phyloP scores from a whole-genome alignment of 129 eudicot species.

The Smallanthus sonchifolius region DNA sequence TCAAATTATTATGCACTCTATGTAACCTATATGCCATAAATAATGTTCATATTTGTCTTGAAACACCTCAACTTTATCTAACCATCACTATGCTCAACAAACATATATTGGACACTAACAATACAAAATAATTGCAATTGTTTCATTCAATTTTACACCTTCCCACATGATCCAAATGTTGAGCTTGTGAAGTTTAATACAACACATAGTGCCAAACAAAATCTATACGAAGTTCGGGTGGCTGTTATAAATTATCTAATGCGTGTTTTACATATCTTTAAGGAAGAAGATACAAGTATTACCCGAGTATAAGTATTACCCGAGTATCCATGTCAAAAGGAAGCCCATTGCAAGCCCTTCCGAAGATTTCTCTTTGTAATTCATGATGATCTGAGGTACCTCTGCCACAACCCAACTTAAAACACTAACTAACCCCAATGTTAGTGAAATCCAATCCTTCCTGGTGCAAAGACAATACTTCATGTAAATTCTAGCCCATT shows the following conservation, averaged over 20 bases:
- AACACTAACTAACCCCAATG: constrained; percentile 58
- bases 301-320: constrained; percentile 69
- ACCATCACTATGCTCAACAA: neutral
- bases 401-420: constrained; percentile 74
- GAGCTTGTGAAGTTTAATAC: neutral
- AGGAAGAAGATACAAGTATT: constrained; percentile 10
- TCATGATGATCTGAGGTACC: constrained; percentile 70
- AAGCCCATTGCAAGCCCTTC: constrained; percentile 67
- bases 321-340: constrained; percentile 64
- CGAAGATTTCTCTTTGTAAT: constrained; percentile 50
- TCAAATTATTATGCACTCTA: neutral
- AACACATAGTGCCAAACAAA: neutral
- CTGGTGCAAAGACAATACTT: constrained; percentile 53
- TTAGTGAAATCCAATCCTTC: constrained; percentile 51
- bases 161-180: neutral
- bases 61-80: neutral
- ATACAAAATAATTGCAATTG: neutral
- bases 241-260: neutral
- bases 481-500: constrained; percentile 52
- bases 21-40: neutral
- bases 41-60: neutral
- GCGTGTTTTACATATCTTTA: neutral
- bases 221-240: neutral
- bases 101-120: neutral
- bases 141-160: too few species aligned